Base-by-base conservation (phyloP, 768 basidiomycete genomes). In the Calocybe cyanea region DNA sequence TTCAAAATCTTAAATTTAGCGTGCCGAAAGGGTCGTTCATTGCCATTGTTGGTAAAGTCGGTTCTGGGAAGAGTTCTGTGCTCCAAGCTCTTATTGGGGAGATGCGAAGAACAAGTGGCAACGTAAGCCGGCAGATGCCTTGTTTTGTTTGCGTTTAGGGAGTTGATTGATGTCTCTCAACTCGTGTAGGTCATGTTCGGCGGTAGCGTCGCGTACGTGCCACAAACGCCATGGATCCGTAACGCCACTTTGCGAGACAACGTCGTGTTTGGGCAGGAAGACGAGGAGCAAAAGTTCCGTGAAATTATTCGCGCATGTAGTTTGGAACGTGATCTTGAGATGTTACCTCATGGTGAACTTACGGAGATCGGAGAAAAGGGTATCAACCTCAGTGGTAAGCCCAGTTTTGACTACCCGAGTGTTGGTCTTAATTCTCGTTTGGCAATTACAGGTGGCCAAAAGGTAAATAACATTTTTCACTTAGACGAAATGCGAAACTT, bases 291-390 rank as follows among this genome's bases (percentile, higher is more conserved):
- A 10, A 72, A 64, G 77, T 78, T 85, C 57, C 66, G 72, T 4
- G 67, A 74, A 25, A 70, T 85, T 33, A 66, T 87, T 45, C 58
- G 67, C 2, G 83, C 85, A 0, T 92, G 88, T 56, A 78, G 78
- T 28, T 64, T 92, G 38, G 73, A 77, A 43, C 80, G 78, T 23
- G 89, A 92, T 60, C 67, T 92, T 2, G 76, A 80, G 32, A 76
- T 86, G 52, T 68, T 92, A 8, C 80, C 85, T 0, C 63, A 85
- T 40, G 84, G 85, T 4, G 83, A 87, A 59, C 51, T 69, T 30
- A 86, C 85, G 0, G 80, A 83, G 61, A 83, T 87, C 38, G 86
- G 85, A 19, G 87, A 92, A 64, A 83, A 83, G 57, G 89, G 87
- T 0, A 81, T 85, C 52, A 83, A 79, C 62, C 62, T 83, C 30